Percentiles rank a stretch among this genome's conserved stretches.
phyloP scores from a whole-genome alignment of 768 basidiomycete species.

The Serendipita sp. region DNA sequence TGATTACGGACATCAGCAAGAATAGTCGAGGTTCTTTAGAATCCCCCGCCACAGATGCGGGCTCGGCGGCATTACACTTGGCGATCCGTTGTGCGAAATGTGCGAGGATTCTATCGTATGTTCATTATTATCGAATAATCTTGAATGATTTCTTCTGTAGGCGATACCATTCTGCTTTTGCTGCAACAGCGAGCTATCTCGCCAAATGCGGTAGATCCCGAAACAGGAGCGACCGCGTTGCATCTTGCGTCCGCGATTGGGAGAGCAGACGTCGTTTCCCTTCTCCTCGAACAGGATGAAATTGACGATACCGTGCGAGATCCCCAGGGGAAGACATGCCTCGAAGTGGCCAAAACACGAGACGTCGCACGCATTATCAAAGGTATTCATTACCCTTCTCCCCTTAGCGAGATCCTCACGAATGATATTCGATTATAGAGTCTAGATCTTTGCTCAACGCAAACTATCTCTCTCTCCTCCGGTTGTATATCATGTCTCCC shows the following conservation, averaged over 20 bases:
- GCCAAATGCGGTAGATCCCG: slow-evolving; percentile 61
- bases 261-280: slow-evolving; percentile 50
- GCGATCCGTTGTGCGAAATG: slow-evolving; percentile 69
- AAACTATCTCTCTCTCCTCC: slow-evolving; percentile 55
- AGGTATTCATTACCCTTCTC: slow-evolving; percentile 27
- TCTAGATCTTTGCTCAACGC: slow-evolving; percentile 64
- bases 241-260: slow-evolving; percentile 61
- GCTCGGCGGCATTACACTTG: slow-evolving; percentile 62
- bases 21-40: slow-evolving; percentile 38
- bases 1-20: slow-evolving; percentile 59
- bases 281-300: slow-evolving; percentile 62
- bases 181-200: slow-evolving; percentile 62
- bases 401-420: neutral
- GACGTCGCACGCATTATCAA: slow-evolving; percentile 53
- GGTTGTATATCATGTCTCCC: slow-evolving; percentile 55
- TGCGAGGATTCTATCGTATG: slow-evolving; percentile 18
- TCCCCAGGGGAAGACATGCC: slow-evolving; percentile 43
- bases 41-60: slow-evolving; percentile 36
- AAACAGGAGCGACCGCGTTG: slow-evolving; percentile 56
- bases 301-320: slow-evolving; percentile 70
- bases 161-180: slow-evolving; percentile 49
- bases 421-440: slow-evolving; percentile 27
- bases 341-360: slow-evolving; percentile 55
- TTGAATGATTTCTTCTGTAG: slow-evolving; percentile 21
- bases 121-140: neutral